phyloP scores from a whole-genome alignment of 805 yeast species.

The Wickerhamiella sorbophila region DNA sequence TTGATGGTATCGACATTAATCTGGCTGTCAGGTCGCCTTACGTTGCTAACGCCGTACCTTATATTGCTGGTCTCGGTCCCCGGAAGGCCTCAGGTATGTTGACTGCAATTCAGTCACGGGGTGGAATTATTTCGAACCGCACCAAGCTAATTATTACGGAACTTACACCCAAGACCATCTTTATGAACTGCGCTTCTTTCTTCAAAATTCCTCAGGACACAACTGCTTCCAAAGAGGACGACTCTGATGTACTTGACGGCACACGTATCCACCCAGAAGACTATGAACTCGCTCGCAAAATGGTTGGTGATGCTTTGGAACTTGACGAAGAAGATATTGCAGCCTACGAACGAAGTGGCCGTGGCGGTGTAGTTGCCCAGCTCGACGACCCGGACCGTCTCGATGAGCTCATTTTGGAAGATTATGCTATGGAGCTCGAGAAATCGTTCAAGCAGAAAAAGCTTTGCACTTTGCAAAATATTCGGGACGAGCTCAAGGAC shows the following conservation, averaged over 20 bases:
- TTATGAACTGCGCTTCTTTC: slow-evolving; percentile 86
- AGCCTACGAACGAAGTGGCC: slow-evolving; percentile 61
- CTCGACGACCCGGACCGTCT: slow-evolving; percentile 62
- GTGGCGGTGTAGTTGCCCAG: slow-evolving; percentile 53
- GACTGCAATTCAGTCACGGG: slow-evolving; percentile 58
- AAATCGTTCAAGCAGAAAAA: slow-evolving; percentile 45
- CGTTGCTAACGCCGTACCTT: slow-evolving; percentile 56
- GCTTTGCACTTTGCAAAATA: slow-evolving; percentile 67
- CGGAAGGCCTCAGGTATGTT: slow-evolving; percentile 82
- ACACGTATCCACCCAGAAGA: slow-evolving; percentile 98
- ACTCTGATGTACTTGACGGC: slow-evolving; percentile 70
- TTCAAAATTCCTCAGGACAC: slow-evolving; percentile 60
- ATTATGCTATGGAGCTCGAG: slow-evolving; percentile 81
- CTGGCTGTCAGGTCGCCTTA: slow-evolving; percentile 71
- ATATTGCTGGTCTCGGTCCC: slow-evolving; percentile 85
- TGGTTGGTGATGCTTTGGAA: slow-evolving; percentile 97
- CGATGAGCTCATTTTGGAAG: slow-evolving; percentile 77
- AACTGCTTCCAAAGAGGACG: slow-evolving; percentile 37
- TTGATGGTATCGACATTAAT: slow-evolving; percentile 89
- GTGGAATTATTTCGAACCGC: slow-evolving; percentile 50
- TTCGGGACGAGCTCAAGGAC: slow-evolving; percentile 71
- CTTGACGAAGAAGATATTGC: slow-evolving; percentile 86
- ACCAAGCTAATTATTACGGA: slow-evolving; percentile 74
- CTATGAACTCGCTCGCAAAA: slow-evolving; percentile 86
- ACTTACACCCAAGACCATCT: slow-evolving; percentile 64